Percentiles rank a stretch among this genome's conserved stretches.
Evolutionary conservation across 2,329 filamentous ascomycete species (phyloP).

Genomic region (Fusarium tuaranense): DNA sequence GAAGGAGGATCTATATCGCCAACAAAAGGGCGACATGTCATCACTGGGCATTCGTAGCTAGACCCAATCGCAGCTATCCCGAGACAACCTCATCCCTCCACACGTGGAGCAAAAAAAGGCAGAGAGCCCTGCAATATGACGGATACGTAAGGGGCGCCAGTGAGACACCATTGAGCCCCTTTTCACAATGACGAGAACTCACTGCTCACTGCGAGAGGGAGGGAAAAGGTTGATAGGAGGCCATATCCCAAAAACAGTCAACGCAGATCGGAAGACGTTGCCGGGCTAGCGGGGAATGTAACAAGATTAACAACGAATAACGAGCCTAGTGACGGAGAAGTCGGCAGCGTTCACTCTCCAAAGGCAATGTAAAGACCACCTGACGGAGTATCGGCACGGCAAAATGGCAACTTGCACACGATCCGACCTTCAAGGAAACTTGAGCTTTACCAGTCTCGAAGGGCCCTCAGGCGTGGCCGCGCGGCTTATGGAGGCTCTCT

Average conservation of each 20-base stretch:
- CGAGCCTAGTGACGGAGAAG: conserved; percentile 6
- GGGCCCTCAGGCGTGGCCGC: not conserved
- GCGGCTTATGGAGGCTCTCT: not conserved
- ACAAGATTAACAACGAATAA: conserved; percentile 14
- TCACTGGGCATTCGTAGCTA: not conserved
- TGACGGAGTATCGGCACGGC: conserved; percentile 5
- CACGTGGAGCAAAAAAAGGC: not conserved
- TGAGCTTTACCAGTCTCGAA: conserved; percentile 1
- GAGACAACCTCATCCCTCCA: not conserved
- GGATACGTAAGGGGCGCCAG: not conserved
- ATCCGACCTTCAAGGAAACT: not conserved
- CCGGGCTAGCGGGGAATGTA: conserved; percentile 28
- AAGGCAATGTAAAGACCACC: not conserved
- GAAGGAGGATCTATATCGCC: not conserved
- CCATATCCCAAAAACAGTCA: not conserved
- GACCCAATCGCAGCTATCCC: not conserved
- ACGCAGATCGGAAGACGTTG: not conserved
- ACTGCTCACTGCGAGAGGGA: not conserved
- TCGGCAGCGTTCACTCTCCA: not conserved
- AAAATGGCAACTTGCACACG: not conserved
- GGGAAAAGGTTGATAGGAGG: not conserved
- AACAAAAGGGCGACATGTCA: not conserved
- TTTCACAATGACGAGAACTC: not conserved
- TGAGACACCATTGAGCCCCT: not conserved
- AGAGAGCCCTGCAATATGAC: not conserved